Evolutionary conservation across 1,284 basidiomycete species (phyloP).

Genomic region (Trichosporon coremiiforme): DNA sequence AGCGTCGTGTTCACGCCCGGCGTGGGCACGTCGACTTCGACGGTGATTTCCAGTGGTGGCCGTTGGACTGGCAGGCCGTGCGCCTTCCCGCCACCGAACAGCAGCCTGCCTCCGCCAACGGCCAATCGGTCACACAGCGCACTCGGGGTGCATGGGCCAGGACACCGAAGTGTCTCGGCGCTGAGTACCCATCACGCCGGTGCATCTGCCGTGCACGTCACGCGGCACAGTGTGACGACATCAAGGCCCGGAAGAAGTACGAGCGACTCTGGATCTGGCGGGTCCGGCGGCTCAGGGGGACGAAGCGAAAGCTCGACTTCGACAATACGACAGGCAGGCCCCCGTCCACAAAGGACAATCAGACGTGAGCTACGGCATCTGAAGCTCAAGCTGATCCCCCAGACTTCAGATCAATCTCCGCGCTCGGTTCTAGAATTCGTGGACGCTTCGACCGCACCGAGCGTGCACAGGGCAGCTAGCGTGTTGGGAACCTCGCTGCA

Average conservation of each 20-base stretch:
- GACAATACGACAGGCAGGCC: neutral
- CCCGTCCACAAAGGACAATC: neutral
- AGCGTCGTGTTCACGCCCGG: constrained; percentile 32
- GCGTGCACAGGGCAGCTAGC: neutral
- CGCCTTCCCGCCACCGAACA: constrained; percentile 28
- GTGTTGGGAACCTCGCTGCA: neutral
- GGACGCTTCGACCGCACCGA: neutral
- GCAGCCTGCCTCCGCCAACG: neutral
- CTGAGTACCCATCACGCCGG: neutral
- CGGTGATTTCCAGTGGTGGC: constrained; percentile 1
- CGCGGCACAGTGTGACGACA: neutral
- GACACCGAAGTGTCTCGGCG: neutral
- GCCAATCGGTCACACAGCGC: neutral
- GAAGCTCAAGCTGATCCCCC: neutral
- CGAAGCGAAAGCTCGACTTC: neutral
- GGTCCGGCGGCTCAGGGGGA: neutral
- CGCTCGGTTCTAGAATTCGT: neutral
- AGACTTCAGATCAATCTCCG: neutral
- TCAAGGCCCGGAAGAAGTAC: neutral
- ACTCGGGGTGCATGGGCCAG: neutral
- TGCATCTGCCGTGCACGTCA: neutral
- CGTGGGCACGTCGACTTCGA: constrained; percentile 26
- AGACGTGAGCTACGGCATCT: neutral
- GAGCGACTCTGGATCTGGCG: neutral
- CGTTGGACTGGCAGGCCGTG: constrained; percentile 30